These are phyloP conservation scores for Chondrostereum purpureum DNA, from an alignment of 1,284 basidiomycete species.

Conservation along the genomic window DNA sequence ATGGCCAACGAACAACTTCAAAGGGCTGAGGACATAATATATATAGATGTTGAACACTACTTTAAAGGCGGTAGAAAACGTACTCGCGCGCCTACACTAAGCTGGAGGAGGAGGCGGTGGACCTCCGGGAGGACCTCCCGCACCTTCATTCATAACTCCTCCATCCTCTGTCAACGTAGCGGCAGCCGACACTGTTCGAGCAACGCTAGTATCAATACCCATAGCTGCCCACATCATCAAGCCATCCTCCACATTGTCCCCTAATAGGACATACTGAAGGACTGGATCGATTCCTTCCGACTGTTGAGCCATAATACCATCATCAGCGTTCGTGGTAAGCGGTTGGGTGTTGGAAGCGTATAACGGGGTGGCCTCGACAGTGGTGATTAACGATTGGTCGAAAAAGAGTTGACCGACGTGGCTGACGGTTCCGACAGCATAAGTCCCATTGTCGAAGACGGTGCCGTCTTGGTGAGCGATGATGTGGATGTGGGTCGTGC, in stretches of 20 bases:
- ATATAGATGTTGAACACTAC: no score
- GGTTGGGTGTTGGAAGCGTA: constrained; percentile 13
- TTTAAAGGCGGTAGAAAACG: no score
- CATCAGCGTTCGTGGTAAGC: constrained; percentile 13
- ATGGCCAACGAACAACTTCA: no score
- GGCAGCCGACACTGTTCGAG: constrained; percentile 9
- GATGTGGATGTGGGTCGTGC: constrained; percentile 14
- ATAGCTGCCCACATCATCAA: constrained; percentile 16
- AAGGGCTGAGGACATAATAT: no score
- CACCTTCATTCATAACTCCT: constrained; percentile 10
- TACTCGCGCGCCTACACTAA: no score
- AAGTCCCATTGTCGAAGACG: constrained; percentile 8
- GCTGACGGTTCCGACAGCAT: constrained; percentile 8
- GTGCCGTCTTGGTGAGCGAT: constrained; percentile 9
- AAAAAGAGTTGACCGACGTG: constrained; percentile 16
- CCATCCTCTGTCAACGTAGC: constrained; percentile 12
- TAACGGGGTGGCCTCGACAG: constrained; percentile 9
- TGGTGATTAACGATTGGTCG: constrained; percentile 11
- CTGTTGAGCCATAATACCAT: constrained; percentile 12
- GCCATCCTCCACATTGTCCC: constrained; percentile 14
- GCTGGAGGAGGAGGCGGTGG: neutral
- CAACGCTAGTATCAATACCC: constrained; percentile 12
- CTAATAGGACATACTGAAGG: constrained; percentile 16
- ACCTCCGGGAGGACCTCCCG: neutral
- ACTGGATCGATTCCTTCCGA: constrained; percentile 15